phyloP scores from a whole-genome alignment of 495 filamentous ascomycete species.

The Lichenothelia convexa region DNA sequence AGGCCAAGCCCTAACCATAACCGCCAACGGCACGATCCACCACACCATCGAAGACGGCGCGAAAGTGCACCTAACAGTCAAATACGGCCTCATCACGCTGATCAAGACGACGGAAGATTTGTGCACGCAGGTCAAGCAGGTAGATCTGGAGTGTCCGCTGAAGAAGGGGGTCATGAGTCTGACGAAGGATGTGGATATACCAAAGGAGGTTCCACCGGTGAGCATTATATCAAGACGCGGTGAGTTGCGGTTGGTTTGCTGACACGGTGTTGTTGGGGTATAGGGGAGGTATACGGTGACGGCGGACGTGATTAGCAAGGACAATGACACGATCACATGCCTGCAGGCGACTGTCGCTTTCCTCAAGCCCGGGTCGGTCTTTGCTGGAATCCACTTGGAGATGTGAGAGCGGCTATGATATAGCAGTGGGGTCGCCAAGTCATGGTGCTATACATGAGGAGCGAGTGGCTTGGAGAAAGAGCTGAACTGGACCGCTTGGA shows the following conservation, averaged over 20 bases:
- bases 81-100: slow-evolving; percentile 82
- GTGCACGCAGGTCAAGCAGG: slow-evolving; percentile 72
- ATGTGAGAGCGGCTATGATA: too few relatives aligned
- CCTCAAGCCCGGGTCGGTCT: slow-evolving; percentile 14
- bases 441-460: too few relatives aligned
- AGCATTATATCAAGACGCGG: slow-evolving; percentile 16
- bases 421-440: too few relatives aligned
- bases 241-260: not conserved
- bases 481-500: too few relatives aligned
- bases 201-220: slow-evolving; percentile 78
- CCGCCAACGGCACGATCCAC: slow-evolving; percentile 51
- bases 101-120: slow-evolving; percentile 62
- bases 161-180: slow-evolving; percentile 52
- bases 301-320: slow-evolving; percentile 61
- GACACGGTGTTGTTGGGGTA: slow-evolving; percentile 4
- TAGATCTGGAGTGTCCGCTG: slow-evolving; percentile 79
- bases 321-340: slow-evolving; percentile 61
- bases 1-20: slow-evolving; percentile 60
- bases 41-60: slow-evolving; percentile 57
- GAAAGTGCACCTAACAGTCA: slow-evolving; percentile 64
- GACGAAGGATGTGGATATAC: slow-evolving; percentile 67
- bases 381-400: not conserved
- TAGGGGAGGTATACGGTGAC: slow-evolving; percentile 80
- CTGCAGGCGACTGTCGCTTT: slow-evolving; percentile 51
- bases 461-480: too few relatives aligned